Evolutionary conservation across 306 rosid genomes (phyloP).

Genomic region (Fragaria nilgerrensis): DNA sequence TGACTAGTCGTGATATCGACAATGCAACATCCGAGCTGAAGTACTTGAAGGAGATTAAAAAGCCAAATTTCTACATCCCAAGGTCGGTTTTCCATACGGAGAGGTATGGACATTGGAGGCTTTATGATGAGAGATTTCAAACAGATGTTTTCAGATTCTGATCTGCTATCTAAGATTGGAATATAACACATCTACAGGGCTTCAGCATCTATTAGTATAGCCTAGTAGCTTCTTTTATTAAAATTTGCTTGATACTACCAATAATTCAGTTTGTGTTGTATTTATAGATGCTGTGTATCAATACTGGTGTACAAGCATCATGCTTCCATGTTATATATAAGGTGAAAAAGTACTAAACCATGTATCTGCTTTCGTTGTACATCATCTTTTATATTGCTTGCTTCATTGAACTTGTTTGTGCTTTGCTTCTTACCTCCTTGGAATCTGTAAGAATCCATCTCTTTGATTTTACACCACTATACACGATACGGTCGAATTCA

Average conservation of each 20-base stretch:
- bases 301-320: background rate
- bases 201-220: conserved; percentile 15
- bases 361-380: background rate
- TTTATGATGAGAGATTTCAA: conserved; percentile 87
- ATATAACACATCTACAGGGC: background rate
- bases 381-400: background rate
- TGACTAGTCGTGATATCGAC: conserved; percentile 64
- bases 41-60: conserved; percentile 48
- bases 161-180: conserved; percentile 19
- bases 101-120: conserved; percentile 77
- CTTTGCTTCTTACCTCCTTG: background rate
- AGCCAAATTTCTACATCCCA: conserved; percentile 51
- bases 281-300: background rate
- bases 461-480: background rate
- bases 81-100: conserved; percentile 44
- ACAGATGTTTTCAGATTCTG: conserved; percentile 79
- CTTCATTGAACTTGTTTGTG: background rate
- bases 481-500: background rate
- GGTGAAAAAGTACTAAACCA: background rate
- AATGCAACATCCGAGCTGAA: conserved; percentile 52
- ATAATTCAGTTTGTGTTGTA: conserved; percentile 7
- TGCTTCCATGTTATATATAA: background rate
- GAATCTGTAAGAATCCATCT: background rate
- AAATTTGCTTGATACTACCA: background rate
- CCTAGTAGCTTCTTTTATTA: background rate